Base-by-base conservation (phyloP, 1,284 basidiomycete species). In the Retiboletus flavoniger region DNA sequence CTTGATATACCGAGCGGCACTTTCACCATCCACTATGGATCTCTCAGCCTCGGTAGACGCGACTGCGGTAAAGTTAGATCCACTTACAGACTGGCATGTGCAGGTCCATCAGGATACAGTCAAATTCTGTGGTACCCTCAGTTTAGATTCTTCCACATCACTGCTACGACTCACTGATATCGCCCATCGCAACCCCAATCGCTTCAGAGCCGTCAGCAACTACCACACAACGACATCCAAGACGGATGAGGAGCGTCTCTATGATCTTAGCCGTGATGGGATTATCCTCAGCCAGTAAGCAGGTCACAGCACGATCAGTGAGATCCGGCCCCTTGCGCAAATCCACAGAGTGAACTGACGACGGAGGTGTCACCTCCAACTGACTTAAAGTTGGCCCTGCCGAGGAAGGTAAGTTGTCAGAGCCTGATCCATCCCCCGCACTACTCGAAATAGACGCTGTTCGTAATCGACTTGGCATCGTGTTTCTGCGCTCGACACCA, bases 171-270 rank as follows among this genome's bases (percentile, higher is more conserved):
- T 78, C 71, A 92, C 92, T 90, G 73, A 95, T 94, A 69, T 95
- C 94, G 47, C 94, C 93, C 86, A 98, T 96, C 10, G 95, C 95
- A 55, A 96, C 89, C 60, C 95, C 94, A 61, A 98, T 89, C 21
- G 96, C 96, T 69, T 97, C 95, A 6, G 95, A 94, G 13, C 96
- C 97, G 73, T 99, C 95, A 49, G 92, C 85, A 19, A 98, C 96
- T 7, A 95, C 89, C 3, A 97, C 88, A 71, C 93, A 95, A 17
- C 94, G 87, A 72, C 95, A 98, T 1, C 96, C 96, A 60, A 98
- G 81, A 41, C 95, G 87, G 55, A 90, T 88, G 47, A 99, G 81
- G 45, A 98, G 74, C 0, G 93, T 97, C 74, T 98, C 95, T 54
- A 98, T 87, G 45, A 98, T 95, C 78, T 95, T 96, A 51, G 90